Conservation (phyloP, 1,139 yeast species). For the Nakaseomyces kungkrabaensis region DNA sequence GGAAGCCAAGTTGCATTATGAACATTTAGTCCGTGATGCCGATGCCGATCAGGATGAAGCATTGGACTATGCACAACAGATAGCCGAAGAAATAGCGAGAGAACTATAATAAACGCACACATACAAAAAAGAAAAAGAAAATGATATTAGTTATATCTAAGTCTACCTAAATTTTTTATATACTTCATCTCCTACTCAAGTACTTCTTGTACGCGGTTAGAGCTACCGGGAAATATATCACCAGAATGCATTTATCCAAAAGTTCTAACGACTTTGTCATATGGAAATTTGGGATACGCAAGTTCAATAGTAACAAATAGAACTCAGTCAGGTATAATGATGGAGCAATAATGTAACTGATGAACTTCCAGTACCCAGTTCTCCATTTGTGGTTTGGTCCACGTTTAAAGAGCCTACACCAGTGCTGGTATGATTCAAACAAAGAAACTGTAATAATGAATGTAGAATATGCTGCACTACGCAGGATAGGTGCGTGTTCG, state of each 20-base stretch:
- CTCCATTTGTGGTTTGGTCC: slow-evolving; percentile 31
- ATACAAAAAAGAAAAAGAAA: too few species aligned
- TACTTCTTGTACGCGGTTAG: slow-evolving; percentile 22
- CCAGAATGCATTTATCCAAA: slow-evolving; percentile 19
- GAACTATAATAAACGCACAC: slow-evolving; percentile 3
- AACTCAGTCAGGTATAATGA: slow-evolving; percentile 41
- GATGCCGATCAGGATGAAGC: slow-evolving; percentile 12
- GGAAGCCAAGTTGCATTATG: slow-evolving; percentile 15
- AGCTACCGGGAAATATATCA: slow-evolving; percentile 28
- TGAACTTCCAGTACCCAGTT: slow-evolving; percentile 35
- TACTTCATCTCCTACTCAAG: neutral
- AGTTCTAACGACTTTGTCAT: slow-evolving; percentile 16
- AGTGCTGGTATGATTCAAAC: slow-evolving; percentile 22
- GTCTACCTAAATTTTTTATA: neutral
- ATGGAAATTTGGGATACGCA: slow-evolving; percentile 36
- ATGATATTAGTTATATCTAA: too few species aligned
- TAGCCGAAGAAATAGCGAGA: slow-evolving; percentile 24
- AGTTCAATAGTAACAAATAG: slow-evolving; percentile 41
- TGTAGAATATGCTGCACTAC: slow-evolving; percentile 28
- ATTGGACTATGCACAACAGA: slow-evolving; percentile 15
- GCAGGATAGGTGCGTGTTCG: slow-evolving; percentile 27
- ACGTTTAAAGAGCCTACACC: slow-evolving; percentile 27
- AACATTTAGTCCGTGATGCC: neutral
- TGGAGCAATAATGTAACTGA: slow-evolving; percentile 35
- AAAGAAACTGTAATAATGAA: slow-evolving; percentile 25